A percentile compares a stretch with the other conserved stretches of the same genome.
phyloP scores from a whole-genome alignment of 176 grass and related monocot genomes.

The Echinochloa phyllopogon region DNA sequence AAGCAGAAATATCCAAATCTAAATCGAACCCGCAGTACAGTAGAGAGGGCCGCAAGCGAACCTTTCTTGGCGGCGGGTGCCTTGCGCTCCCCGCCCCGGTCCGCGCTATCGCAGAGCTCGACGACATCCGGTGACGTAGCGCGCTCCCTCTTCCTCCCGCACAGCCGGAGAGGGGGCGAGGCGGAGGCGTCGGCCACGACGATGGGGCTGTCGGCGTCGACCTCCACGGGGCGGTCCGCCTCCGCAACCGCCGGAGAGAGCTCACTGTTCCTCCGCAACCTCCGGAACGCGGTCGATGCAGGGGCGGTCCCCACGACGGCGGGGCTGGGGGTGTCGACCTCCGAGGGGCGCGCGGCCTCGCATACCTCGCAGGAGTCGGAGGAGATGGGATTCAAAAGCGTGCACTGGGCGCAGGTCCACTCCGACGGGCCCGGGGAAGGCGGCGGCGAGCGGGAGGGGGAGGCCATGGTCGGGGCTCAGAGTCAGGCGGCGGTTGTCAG shows the following conservation, averaged over 20 bases:
- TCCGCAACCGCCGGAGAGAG: neutral
- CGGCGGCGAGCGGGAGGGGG: constrained; percentile 2
- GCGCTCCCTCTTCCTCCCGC: constrained; percentile 42
- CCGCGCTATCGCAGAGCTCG: neutral
- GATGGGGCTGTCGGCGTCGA: constrained; percentile 29
- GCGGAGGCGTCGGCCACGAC: constrained; percentile 31
- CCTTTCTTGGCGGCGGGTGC: constrained; percentile 32
- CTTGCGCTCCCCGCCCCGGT: neutral
- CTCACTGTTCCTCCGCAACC: constrained; percentile 28
- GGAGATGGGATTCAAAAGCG: constrained; percentile 40
- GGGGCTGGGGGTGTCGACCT: constrained; percentile 25
- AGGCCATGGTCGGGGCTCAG: neutral
- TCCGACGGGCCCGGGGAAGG: neutral
- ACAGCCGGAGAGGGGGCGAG: neutral
- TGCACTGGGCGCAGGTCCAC: constrained; percentile 62
- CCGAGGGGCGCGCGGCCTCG: neutral
- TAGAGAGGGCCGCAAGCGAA: constrained; percentile 7
- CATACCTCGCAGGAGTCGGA: constrained; percentile 47
- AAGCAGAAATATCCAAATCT: neutral
- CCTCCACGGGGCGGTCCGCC: too few relatives aligned
- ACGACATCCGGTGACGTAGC: constrained; percentile 17
- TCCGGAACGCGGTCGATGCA: constrained; percentile 40
- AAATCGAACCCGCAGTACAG: neutral
- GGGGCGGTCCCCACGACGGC: constrained; percentile 27
- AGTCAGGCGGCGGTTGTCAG: neutral